phyloP scores from a whole-genome alignment of 257 asterid species.

The Lycium ferocissimum region DNA sequence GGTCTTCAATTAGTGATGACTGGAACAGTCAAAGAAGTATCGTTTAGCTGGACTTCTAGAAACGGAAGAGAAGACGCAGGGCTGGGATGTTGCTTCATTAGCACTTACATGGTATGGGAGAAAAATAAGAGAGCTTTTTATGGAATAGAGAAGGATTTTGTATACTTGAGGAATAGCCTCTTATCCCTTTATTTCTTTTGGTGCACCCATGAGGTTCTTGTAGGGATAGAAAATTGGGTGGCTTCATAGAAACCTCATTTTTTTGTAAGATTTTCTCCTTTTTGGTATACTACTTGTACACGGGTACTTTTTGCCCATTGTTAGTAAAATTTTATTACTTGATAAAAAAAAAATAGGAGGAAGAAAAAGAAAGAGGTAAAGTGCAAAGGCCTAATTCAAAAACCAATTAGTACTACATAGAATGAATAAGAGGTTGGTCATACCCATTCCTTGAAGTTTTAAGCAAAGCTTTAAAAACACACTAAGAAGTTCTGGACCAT shows the following conservation, averaged over 20 bases:
- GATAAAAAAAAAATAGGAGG: background rate
- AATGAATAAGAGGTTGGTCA: background rate
- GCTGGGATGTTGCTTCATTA: background rate
- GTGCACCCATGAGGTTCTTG: background rate
- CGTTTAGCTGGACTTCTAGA: background rate
- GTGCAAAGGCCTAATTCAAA: background rate
- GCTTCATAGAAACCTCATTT: background rate
- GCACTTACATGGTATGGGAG: background rate
- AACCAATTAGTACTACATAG: background rate
- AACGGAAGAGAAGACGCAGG: background rate
- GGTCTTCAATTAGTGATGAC: background rate
- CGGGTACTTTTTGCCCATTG: background rate
- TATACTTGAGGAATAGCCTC: background rate
- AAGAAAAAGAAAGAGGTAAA: background rate
- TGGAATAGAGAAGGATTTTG: too few relatives aligned
- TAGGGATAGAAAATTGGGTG: background rate
- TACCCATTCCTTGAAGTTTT: slow-evolving; percentile 20
- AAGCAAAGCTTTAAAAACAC: background rate
- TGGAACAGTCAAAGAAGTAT: background rate
- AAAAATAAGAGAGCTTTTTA: too few relatives aligned
- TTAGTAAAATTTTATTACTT: background rate
- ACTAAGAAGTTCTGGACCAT: background rate
- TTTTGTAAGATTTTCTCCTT: background rate
- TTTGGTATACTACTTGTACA: background rate
- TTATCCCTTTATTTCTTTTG: background rate